These are phyloP conservation scores for Gossypium gossypioides DNA, from an alignment of 441 rosid genomes.

Conservation along the genomic window DNA sequence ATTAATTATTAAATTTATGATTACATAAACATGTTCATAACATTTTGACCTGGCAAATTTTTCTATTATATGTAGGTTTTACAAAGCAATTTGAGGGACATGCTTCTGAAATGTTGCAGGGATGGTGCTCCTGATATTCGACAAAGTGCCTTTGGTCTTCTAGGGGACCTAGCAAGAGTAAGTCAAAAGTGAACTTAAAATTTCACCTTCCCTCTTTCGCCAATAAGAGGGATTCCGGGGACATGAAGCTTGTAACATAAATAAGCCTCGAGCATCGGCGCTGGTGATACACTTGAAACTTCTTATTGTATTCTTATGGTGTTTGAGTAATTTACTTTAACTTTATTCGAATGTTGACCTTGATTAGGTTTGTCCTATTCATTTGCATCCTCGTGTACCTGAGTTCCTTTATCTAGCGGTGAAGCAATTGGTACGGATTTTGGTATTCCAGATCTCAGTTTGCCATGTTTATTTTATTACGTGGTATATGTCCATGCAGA, in stretches of 20 bases:
- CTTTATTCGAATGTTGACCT: neutral
- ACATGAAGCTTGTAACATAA: neutral
- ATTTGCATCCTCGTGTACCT: conserved; percentile 63
- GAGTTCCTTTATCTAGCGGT: conserved; percentile 76
- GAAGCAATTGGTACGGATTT: conserved; percentile 72
- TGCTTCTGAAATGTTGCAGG: conserved; percentile 83
- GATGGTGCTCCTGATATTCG: conserved; percentile 84
- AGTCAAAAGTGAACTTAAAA: conserved; percentile 19
- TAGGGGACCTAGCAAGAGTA: conserved; percentile 95
- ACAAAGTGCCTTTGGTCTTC: conserved; percentile 97
- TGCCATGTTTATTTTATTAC: conserved; percentile 1
- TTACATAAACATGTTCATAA: neutral
- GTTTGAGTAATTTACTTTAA: neutral
- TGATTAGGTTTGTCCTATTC: conserved; percentile 62
- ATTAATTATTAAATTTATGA: neutral
- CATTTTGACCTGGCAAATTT: neutral
- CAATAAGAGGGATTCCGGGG: neutral
- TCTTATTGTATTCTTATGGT: conserved; percentile 1
- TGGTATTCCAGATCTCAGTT: conserved; percentile 9
- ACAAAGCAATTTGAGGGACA: conserved; percentile 70
- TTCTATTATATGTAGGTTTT: conserved; percentile 44
- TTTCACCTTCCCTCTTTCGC: neutral
- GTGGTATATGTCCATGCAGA: conserved; percentile 34
- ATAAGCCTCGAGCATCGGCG: neutral
- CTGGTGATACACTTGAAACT: conserved; percentile 9